Base-by-base conservation (phyloP, 495 filamentous ascomycete species). In the Symbiotaphrina buchneri region DNA sequence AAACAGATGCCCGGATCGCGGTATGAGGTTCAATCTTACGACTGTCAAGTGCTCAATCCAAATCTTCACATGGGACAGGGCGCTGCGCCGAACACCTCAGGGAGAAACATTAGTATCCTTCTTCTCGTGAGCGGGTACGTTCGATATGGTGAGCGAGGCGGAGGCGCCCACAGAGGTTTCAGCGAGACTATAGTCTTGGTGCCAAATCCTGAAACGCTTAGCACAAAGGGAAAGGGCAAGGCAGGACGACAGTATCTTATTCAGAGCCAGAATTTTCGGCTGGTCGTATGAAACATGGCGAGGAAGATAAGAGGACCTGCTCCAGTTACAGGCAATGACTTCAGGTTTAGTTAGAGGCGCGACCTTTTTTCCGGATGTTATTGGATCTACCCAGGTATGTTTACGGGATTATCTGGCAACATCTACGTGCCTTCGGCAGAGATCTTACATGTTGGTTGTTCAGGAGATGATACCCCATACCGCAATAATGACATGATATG, bases 161-260 rank as follows among this genome's bases (percentile, higher is more conserved):
- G 67, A 20, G 61, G 55, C 11, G 55, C 59, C 7, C 61, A 64
- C 45, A 61, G 63, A 33, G 63, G 57, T 5, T 87, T 90, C 48
- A 72, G 65, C 31, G 80, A 91, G 42, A 68, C 55, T 5, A 70
- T 85, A 38, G 59, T 83, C 1, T 49, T 91, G 25, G 72, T 84
- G 18, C 80, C 80, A 14, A 83, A 84, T 43, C 62, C 62, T 39
- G 63, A 71, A 14, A 49, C 58, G 10, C 54, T 60, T 11, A 53
- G 43, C 11, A 46, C 39, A 20, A 52, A 51, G 18, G 49, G 56
- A 34, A 58, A 56, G 28, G 49, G 45, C 33, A 44, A 46, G 33
- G 32, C 40, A 27, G 36, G 34, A 21, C 58, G 51, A 35, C 55
- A 54, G n/a, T 48, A 42, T 31, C 31, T 48, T 15, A 46, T 48